Base-by-base conservation (phyloP, 1,284 basidiomycete genomes). In the Fomitopsis betulina region DNA sequence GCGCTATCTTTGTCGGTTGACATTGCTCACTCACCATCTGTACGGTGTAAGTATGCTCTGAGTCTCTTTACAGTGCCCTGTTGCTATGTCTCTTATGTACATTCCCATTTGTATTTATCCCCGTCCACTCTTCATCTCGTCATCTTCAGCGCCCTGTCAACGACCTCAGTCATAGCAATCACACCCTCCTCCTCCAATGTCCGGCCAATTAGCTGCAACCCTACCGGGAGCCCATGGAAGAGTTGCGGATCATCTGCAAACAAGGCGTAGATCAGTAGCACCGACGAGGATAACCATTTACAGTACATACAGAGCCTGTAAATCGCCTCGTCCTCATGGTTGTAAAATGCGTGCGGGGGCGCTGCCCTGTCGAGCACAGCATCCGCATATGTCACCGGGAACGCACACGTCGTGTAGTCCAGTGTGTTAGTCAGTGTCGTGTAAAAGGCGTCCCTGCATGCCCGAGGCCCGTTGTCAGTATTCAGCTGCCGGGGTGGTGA, bases 341-440 rank as follows among this genome's bases (percentile, higher is more conserved):
- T 76, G 52, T 75, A 68, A 66, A 77, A 77, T 25, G 68, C 66
- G 47, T 75, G 72, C 9, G 71, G 67, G 30, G 70, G 70, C 60
- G 76, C 78, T 47, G 65, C 43, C 40, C 4, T 65, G 62, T 88
- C 85, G 10, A 82, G 51, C 13, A 58, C 56, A 2, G 75, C 76
- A 66, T 87, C 82, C 15, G 85, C 85, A 53, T 69, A 77, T 0
- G 84, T 81, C 1, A 86, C 86, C 0, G 92, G 92, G 60, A 94
- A 79, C 5, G 83, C 74, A n/a, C 83, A 75, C 1, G 81, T 78
- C 0, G 89, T 78, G 64, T 85, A 90, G 67, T 93, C 89, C 30
- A 89, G 77, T 5, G 78, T 68, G 66, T 91, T 93, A 80, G 82
- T 91, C 45, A 84, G 66, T 37, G 76, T 76, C 0, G 89, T 90